Percentiles rank a stretch among this genome's conserved stretches.
Conservation (phyloP, 2,329 filamentous ascomycete genomes). For the Neospermospora avenae region DNA sequence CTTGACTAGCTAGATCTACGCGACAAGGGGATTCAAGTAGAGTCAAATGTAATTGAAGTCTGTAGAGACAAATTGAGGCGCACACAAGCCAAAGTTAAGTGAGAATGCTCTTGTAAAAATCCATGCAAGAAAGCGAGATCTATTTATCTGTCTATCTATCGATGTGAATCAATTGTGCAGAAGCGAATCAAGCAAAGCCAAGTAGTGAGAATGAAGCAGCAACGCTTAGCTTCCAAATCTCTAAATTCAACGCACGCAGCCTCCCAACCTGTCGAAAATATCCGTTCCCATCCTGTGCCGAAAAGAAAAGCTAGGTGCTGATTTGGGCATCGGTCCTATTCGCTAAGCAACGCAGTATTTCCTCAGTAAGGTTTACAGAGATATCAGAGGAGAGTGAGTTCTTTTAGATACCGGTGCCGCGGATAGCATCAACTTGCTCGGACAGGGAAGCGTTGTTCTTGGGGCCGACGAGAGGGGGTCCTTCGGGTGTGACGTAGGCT, state of each 20-base stretch:
- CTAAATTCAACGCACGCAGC: neutral
- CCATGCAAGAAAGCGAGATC: neutral
- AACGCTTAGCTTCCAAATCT: neutral
- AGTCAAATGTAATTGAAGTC: too few species aligned
- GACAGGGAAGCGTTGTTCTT: slow-evolving; percentile 41
- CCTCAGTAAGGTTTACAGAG: neutral
- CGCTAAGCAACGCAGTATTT: neutral
- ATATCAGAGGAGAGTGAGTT: neutral
- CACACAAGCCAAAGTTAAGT: neutral
- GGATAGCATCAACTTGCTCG: slow-evolving; percentile 35
- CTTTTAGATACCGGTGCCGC: slow-evolving; percentile 27
- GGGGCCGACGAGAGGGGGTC: slow-evolving; percentile 51
- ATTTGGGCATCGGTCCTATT: neutral
- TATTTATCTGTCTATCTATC: neutral
- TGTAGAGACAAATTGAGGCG: too few species aligned
- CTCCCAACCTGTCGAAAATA: neutral
- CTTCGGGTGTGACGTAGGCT: slow-evolving; percentile 74
- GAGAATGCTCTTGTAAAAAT: neutral
- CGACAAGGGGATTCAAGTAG: too few species aligned
- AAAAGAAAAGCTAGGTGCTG: neutral
- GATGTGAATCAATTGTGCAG: neutral
- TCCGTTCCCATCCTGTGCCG: neutral
- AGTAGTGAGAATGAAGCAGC: neutral
- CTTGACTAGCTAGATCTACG: too few species aligned
- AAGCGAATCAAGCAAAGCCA: neutral